Evolutionary conservation across 2,329 filamentous ascomycete genomes (phyloP).

Genomic region (Sarocladiaceae sp.): DNA sequence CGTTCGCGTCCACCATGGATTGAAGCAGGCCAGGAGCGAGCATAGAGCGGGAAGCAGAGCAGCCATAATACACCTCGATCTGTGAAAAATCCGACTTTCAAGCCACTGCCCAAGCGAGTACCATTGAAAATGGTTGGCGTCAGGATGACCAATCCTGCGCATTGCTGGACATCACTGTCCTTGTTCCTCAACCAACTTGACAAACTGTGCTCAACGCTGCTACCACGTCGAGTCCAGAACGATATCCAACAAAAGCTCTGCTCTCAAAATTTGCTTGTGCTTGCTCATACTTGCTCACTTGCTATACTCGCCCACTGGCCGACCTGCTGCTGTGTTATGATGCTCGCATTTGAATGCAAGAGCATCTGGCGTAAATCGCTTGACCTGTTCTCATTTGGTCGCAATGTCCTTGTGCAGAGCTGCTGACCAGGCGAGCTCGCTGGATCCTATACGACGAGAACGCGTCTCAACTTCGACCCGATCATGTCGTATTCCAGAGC

Average conservation of each 20-base stretch:
- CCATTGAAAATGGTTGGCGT: no score
- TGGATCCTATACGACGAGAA: slow-evolving; percentile 45
- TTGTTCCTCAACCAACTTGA: neutral
- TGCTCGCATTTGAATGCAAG: slow-evolving; percentile 8
- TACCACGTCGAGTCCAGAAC: neutral
- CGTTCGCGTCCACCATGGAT: slow-evolving; percentile 1
- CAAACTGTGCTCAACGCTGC: neutral
- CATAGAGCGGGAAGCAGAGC: slow-evolving; percentile 5
- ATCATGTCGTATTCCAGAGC: slow-evolving; percentile 23
- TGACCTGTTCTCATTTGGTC: slow-evolving; percentile 18
- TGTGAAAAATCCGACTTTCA: no score
- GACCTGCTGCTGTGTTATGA: neutral
- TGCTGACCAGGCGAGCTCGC: slow-evolving; percentile 51
- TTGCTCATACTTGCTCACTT: slow-evolving; percentile 6
- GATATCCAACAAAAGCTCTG: neutral
- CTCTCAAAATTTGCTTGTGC: neutral
- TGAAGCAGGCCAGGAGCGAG: slow-evolving; percentile 4
- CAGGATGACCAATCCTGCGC: slow-evolving; percentile 4
- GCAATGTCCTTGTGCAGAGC: slow-evolving; percentile 16
- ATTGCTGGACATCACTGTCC: neutral
- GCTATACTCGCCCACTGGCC: slow-evolving; percentile 2
- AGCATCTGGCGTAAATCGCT: slow-evolving; percentile 7
- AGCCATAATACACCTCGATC: no score
- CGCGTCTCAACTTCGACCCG: slow-evolving; percentile 53
- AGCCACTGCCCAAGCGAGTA: no score